A percentile compares a stretch with the other conserved stretches of the same genome.
Conservation (phyloP, 1,139 yeast species). For the Saccharomyces hybrid region DNA sequence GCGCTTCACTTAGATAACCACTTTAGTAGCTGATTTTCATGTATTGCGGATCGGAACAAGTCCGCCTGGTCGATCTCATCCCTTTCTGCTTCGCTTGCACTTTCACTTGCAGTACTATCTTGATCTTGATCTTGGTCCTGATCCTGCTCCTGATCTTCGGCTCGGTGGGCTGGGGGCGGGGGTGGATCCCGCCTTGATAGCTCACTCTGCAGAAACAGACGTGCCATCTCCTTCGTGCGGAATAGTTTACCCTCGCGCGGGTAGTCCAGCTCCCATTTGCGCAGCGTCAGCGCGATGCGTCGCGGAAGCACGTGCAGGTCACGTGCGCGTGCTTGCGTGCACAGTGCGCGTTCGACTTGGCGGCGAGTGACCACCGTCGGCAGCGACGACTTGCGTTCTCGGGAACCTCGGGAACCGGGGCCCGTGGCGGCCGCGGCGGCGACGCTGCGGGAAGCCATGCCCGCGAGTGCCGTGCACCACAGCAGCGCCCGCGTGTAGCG, state of each 20-base stretch:
- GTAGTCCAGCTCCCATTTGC: constrained; percentile 21
- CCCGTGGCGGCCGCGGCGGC: not conserved
- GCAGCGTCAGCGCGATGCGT: constrained; percentile 17
- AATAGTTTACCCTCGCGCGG: constrained; percentile 21
- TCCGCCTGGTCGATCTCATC: not conserved
- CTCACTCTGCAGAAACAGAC: constrained; percentile 1
- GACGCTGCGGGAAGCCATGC: not conserved
- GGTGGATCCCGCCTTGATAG: not conserved
- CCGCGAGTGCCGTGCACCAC: constrained; percentile 15
- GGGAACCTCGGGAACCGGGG: constrained; percentile 12
- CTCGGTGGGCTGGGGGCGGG: not conserved
- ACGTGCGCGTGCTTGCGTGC: not conserved
- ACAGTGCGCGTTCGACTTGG: constrained; percentile 4
- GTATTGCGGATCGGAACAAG: not conserved
- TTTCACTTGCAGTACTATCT: not conserved
- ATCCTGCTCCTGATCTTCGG: not conserved
- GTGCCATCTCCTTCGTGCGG: constrained; percentile 16
- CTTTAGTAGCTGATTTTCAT: not conserved
- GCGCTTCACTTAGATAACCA: not conserved
- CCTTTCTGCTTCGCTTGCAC: not conserved
- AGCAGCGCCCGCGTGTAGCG: constrained; percentile 17
- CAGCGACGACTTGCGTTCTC: constrained; percentile 11
- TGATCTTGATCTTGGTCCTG: not conserved
- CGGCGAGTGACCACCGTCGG: constrained; percentile 17
- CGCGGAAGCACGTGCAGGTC: not conserved